Evolutionary conservation across 2,329 filamentous ascomycete genomes (phyloP), one percentile per base, ranked within the genome.

Genomic region (Claviceps sp.): DNA sequence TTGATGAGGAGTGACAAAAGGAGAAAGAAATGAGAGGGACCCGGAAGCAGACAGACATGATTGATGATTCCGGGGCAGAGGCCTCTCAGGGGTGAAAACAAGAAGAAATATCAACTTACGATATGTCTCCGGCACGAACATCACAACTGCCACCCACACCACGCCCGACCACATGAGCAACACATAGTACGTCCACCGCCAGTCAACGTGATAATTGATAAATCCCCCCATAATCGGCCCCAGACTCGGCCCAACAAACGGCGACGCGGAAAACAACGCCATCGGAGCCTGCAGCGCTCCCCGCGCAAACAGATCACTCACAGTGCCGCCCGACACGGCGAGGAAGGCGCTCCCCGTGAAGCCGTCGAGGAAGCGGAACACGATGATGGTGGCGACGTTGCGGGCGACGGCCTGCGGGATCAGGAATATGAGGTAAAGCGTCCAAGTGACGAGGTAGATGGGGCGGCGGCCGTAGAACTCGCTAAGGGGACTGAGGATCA

Each of bases 101-200:
- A 22, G 37, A 18, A 47, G 20, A 41, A 30, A 26, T 26, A 16
- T 5, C 3, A n/a, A 9, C 72, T 61, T 59, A 78, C 75, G 86
- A 65, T 93, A 95, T 1, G 89, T 96, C 70, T 96, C 89, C 5
- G 89, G 90, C 2, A 95, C 88, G 44, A 89, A 72, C 37, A 88
- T 63, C 37, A 82, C 63, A 50, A 95, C 82, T 54, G 80, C 70
- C 11, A 75, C 63, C 48, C 88, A 73, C 60, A 88, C 68, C 7
- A 73, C 67, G n/a, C 74, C 79, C 1, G 82, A 76, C 88, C 88
- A 95, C 49, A 95, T 94, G 49, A 95, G 69, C 54, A 95, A 72
- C 4, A 89, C 76, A 63, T 90, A 95, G 66, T 93, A 90, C 0
- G 84, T 86, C 86, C 86, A 93, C 50, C 86, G 73, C 84, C 88